A percentile compares a stretch with the other conserved stretches of the same genome.
Evolutionary conservation across 2,329 filamentous ascomycete species (phyloP).

Genomic region (Clarireedia homoeocarpa): DNA sequence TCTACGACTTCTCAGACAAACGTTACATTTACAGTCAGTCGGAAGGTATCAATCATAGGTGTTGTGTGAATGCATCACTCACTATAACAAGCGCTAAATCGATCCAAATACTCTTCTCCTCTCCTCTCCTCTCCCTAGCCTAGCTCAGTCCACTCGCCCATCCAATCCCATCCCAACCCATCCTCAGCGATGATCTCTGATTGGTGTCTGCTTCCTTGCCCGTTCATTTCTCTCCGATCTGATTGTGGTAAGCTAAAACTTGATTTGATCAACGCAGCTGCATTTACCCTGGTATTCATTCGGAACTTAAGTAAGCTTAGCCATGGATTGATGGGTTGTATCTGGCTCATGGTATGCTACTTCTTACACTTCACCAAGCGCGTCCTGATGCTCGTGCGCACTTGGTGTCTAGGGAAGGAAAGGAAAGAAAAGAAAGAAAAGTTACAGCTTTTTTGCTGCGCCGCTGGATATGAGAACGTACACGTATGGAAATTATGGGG

Average conservation of each 20-base stretch:
- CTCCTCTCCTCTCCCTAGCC: no score
- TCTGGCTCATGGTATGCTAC: neutral
- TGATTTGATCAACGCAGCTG: conserved; percentile 38
- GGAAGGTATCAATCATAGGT: no score
- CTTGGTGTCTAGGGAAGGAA: conserved; percentile 38
- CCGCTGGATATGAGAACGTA: conserved; percentile 50
- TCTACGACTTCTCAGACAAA: no score
- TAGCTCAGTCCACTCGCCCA: conserved; percentile 36
- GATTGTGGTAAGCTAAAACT: conserved; percentile 54
- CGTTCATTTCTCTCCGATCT: conserved; percentile 50
- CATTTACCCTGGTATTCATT: conserved; percentile 36
- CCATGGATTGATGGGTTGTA: neutral
- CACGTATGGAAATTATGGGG: conserved; percentile 36
- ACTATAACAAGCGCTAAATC: no score
- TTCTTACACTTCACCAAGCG: conserved; percentile 39
- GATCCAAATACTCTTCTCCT: neutral
- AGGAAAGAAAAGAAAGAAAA: conserved; percentile 28
- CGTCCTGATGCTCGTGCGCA: conserved; percentile 52
- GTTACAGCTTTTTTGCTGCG: conserved; percentile 37
- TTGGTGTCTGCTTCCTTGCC: conserved; percentile 56
- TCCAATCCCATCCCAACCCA: conserved; percentile 26
- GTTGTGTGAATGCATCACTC: no score
- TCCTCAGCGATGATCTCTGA: conserved; percentile 32
- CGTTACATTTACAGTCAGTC: no score
- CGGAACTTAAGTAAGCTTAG: conserved; percentile 26